These are phyloP conservation scores for Yarrowia hollandica DNA, from an alignment of 805 yeast species.

Conservation along the genomic window DNA sequence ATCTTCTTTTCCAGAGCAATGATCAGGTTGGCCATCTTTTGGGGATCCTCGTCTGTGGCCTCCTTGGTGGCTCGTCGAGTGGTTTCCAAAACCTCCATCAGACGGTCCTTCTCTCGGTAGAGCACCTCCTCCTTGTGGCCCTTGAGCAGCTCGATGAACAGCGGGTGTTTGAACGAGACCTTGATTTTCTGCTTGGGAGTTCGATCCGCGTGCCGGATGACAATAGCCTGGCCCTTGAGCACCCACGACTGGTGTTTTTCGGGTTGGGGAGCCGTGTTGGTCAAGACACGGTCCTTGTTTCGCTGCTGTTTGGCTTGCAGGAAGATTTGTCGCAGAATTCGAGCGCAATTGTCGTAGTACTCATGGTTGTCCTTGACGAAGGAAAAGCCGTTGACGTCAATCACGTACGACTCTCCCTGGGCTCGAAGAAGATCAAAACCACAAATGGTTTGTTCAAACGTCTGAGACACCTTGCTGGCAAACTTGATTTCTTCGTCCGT, in stretches of 20 bases:
- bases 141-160: conserved; percentile 80
- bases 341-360: conserved; percentile 82
- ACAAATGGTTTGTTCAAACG: conserved; percentile 90
- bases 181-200: conserved; percentile 98
- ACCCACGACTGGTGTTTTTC: conserved; percentile 91
- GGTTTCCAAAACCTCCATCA: conserved; percentile 81
- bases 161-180: conserved; percentile 85
- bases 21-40: conserved; percentile 72
- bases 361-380: conserved; percentile 89
- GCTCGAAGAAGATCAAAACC: conserved; percentile 95
- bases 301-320: conserved; percentile 52
- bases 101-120: conserved; percentile 83
- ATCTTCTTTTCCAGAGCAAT: conserved; percentile 86
- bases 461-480: conserved; percentile 73
- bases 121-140: conserved; percentile 97
- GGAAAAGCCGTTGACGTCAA: conserved; percentile 97
- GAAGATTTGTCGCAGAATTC: conserved; percentile 73
- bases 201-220: conserved; percentile 95
- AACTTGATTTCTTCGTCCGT: conserved; percentile 71
- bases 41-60: conserved; percentile 76
- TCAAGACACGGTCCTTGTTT: conserved; percentile 40
- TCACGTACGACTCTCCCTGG: conserved; percentile 82
- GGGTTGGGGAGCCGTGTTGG: conserved; percentile 47
- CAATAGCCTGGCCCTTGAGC: conserved; percentile 86
- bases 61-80: conserved; percentile 67